Evolutionary conservation across 2,329 filamentous ascomycete genomes (phyloP).

Genomic region (Pseudomassariella vexata): DNA sequence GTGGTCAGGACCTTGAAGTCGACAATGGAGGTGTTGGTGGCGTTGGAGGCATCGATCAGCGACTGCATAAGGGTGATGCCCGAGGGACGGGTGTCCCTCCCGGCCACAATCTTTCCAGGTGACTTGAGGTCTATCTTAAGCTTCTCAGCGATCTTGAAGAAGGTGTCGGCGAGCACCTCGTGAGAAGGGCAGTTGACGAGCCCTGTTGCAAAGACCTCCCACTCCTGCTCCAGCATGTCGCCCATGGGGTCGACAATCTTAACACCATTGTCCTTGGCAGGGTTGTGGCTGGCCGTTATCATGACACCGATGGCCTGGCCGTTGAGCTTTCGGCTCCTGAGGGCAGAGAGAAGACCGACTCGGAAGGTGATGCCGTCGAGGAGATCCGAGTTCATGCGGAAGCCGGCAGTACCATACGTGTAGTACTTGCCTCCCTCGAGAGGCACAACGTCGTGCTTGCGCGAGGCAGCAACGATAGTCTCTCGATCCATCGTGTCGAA

Average conservation of each 20-base stretch:
- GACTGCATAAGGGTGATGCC: conserved; percentile 77
- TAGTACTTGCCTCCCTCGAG: conserved; percentile 43
- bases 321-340: conserved; percentile 84
- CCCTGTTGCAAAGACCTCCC: conserved; percentile 83
- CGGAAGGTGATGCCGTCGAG: conserved; percentile 91
- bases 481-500: conserved; percentile 40
- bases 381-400: conserved; percentile 68
- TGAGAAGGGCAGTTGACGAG: conserved; percentile 81
- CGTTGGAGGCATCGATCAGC: conserved; percentile 72
- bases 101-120: conserved; percentile 78
- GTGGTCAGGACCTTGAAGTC: conserved; percentile 93
- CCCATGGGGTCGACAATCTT: conserved; percentile 97
- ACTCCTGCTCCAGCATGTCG: conserved; percentile 94
- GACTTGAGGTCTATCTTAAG: conserved; percentile 69
- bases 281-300: conserved; percentile 93
- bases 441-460: conserved; percentile 55
- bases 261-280: conserved; percentile 82
- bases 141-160: conserved; percentile 67
- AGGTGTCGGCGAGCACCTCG: conserved; percentile 68
- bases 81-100: conserved; percentile 87
- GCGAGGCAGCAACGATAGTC: conserved; percentile 53
- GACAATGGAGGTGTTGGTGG: conserved; percentile 65
- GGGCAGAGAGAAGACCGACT: conserved; percentile 80
- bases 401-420: conserved; percentile 63
- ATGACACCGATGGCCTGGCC: conserved; percentile 93